A percentile compares a stretch with the other conserved stretches of the same genome.
Conservation (phyloP, 352 stramenopile genomes). For the Pseudoperonospora humuli region DNA sequence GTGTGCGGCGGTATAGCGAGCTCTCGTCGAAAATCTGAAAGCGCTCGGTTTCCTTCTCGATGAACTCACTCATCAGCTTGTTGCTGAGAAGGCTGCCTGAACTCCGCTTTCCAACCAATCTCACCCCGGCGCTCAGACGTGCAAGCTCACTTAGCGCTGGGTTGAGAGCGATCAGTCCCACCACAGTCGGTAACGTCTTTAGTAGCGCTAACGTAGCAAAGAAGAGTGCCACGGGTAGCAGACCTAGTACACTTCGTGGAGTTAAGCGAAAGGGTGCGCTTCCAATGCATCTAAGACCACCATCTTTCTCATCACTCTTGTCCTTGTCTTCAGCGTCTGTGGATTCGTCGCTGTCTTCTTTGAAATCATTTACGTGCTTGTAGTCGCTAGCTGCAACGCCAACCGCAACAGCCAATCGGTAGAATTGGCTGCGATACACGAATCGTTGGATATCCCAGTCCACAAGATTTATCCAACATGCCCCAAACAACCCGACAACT, state of each 20-base stretch:
- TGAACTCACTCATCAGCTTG: conserved; percentile 28
- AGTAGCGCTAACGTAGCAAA: too few species aligned
- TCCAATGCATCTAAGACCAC: too few species aligned
- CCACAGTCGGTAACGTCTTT: too few species aligned
- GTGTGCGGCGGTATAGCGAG: conserved; percentile 38
- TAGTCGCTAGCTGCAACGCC: too few species aligned
- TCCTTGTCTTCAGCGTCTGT: too few species aligned
- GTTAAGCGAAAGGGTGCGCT: too few species aligned
- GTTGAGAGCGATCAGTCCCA: conserved; percentile 47
- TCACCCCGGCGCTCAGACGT: conserved; percentile 19
- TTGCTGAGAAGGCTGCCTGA: conserved; percentile 8
- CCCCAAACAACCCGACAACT: conserved; percentile 31
- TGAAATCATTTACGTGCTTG: too few species aligned
- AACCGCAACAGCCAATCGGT: conserved; percentile 32
- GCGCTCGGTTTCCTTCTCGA: conserved; percentile 42
- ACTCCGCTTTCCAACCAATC: conserved; percentile 18
- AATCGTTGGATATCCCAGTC: conserved; percentile 44
- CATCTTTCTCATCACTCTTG: too few species aligned
- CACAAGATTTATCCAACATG: conserved; percentile 42
- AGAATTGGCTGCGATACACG: conserved; percentile 16
- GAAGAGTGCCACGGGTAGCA: too few species aligned
- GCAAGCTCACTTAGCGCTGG: conserved; percentile 42
- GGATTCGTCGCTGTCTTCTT: too few species aligned
- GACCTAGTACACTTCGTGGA: too few species aligned
- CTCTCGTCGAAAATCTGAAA: conserved; percentile 30